A percentile compares a stretch with the other conserved stretches of the same genome.
Conservation (phyloP, 164 flowering plant genomes). For the Chimonanthus praecox region DNA sequence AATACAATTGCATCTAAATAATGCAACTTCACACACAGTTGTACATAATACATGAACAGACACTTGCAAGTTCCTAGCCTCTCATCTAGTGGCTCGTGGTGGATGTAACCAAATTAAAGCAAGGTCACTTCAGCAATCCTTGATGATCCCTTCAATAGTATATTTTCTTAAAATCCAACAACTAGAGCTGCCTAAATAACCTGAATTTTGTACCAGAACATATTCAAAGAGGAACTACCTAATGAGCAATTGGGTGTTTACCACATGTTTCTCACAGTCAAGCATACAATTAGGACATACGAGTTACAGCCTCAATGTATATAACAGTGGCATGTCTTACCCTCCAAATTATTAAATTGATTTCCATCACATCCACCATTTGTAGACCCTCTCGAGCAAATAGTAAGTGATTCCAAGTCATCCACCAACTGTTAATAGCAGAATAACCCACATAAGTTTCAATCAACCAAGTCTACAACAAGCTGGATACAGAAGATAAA, state of each 20-base stretch:
- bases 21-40: background rate
- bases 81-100: background rate
- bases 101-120: background rate
- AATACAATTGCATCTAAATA: background rate
- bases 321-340: slow-evolving; percentile 27
- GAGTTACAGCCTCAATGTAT: background rate
- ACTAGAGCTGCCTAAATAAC: background rate
- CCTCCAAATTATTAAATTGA: slow-evolving; percentile 19
- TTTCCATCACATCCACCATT: slow-evolving; percentile 18
- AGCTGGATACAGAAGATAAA: background rate
- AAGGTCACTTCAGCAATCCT: background rate
- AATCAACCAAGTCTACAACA: background rate
- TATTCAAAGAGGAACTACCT: background rate
- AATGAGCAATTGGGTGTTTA: background rate
- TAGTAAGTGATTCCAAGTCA: slow-evolving; percentile 53
- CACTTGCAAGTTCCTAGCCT: background rate
- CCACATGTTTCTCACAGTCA: background rate
- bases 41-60: background rate
- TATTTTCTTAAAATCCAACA: background rate
- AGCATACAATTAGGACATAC: background rate
- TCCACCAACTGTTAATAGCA: slow-evolving; percentile 40
- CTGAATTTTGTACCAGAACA: background rate
- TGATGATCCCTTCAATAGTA: background rate
- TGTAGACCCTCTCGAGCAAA: slow-evolving; percentile 21
- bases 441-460: background rate